phyloP scores from a whole-genome alignment of 768 basidiomycete species.

The Hygrocybe coccinea region DNA sequence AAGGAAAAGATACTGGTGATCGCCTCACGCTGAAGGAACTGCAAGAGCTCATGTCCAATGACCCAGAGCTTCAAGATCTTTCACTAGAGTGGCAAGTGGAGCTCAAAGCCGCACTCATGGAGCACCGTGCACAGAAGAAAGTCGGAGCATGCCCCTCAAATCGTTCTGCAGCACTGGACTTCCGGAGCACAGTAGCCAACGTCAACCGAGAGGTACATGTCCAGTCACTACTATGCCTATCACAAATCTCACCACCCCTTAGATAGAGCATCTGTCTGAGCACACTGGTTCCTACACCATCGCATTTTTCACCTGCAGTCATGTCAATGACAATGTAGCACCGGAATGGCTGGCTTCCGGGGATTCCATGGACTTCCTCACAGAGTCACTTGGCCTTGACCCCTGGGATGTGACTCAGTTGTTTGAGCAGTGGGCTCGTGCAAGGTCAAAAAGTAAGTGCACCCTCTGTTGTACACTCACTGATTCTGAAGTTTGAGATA shows the following conservation, averaged over 20 bases:
- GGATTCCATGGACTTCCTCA: slow-evolving; percentile 4
- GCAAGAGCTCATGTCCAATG: background rate
- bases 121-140: background rate
- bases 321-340: background rate
- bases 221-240: background rate
- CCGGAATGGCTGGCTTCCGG: background rate
- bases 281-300: slow-evolving; percentile 1
- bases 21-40: background rate
- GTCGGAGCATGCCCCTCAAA: background rate
- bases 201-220: background rate
- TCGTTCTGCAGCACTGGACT: background rate
- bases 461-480: background rate
- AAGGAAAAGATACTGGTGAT: background rate
- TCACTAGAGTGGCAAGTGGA: background rate
- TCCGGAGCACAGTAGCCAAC: background rate
- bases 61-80: slow-evolving; percentile 1
- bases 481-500: background rate
- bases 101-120: background rate
- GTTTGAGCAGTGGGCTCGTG: slow-evolving; percentile 4
- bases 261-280: background rate
- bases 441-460: background rate
- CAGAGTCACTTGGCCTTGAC: background rate
- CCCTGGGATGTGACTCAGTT: slow-evolving; percentile 1
- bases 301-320: background rate
- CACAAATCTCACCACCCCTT: background rate